Conservation (phyloP, 768 basidiomycete species). For the Phallus indusiatus region DNA sequence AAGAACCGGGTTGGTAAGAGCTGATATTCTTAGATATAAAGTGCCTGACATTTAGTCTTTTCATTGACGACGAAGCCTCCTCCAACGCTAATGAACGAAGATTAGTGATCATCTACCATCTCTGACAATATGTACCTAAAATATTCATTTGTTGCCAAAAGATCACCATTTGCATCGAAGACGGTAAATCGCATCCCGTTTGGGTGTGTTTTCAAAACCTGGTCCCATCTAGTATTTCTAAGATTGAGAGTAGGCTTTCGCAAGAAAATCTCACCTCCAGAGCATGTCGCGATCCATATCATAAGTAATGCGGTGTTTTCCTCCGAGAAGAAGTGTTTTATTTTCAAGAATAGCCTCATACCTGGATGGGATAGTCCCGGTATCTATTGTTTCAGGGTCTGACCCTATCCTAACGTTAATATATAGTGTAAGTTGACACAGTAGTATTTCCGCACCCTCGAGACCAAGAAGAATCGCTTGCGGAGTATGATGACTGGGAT, state of each 20-base stretch:
- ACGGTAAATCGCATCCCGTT: conserved; percentile 92
- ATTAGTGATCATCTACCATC: background rate
- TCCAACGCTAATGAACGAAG: conserved; percentile 47
- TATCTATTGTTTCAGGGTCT: conserved; percentile 91
- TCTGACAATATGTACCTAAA: conserved; percentile 42
- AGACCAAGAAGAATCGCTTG: conserved; percentile 79
- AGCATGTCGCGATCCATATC: conserved; percentile 90
- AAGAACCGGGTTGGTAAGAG: background rate
- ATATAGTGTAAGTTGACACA: background rate
- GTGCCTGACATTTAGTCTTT: conserved; percentile 65
- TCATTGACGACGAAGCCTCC: conserved; percentile 95
- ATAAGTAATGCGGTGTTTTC: conserved; percentile 67
- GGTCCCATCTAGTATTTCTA: conserved; percentile 42
- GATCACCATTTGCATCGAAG: conserved; percentile 70
- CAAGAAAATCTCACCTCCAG: conserved; percentile 39
- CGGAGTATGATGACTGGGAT: conserved; percentile 69
- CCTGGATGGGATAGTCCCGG: conserved; percentile 69
- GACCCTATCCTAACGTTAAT: conserved; percentile 36
- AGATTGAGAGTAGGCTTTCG: background rate
- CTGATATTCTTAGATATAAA: background rate
- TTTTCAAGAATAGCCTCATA: conserved; percentile 59
- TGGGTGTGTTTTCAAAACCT: conserved; percentile 80
- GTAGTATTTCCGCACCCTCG: conserved; percentile 36
- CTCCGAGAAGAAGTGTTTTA: conserved; percentile 61
- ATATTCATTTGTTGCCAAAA: conserved; percentile 92